Evolutionary conservation across 805 yeast genomes (phyloP).

Genomic region (Kodamaea sagamina): DNA sequence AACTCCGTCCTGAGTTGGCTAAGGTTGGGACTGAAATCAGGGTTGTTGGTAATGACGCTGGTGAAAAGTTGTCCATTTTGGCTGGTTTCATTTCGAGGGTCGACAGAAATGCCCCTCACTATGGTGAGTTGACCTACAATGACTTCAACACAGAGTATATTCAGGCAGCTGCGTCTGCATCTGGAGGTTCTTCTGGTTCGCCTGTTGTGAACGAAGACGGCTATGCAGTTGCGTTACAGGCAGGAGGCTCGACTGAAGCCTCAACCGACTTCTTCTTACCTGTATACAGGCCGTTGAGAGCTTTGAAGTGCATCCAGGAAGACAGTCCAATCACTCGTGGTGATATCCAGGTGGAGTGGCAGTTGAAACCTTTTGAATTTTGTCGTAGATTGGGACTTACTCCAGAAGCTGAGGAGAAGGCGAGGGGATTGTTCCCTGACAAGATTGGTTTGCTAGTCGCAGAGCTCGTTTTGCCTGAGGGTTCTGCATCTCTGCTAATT

Average conservation of each 20-base stretch:
- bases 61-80: constrained; percentile 85
- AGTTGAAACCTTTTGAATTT: constrained; percentile 82
- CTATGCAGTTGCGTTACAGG: constrained; percentile 85
- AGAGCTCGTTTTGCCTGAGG: constrained; percentile 76
- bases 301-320: constrained; percentile 70
- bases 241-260: constrained; percentile 90
- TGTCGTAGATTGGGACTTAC: constrained; percentile 86
- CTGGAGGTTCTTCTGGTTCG: constrained; percentile 95
- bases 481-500: constrained; percentile 73
- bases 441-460: constrained; percentile 83
- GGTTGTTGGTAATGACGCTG: constrained; percentile 96
- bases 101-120: constrained; percentile 93
- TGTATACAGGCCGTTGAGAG: constrained; percentile 77
- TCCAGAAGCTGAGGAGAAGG: constrained; percentile 66
- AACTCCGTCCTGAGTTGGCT: constrained; percentile 78
- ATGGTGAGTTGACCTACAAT: constrained; percentile 83
- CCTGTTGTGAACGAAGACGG: constrained; percentile 94
- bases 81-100: constrained; percentile 83
- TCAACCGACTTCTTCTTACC: constrained; percentile 94
- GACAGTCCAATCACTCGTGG: constrained; percentile 73
- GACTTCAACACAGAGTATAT: constrained; percentile 94
- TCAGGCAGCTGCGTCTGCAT: constrained; percentile 94
- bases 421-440: constrained; percentile 69
- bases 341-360: constrained; percentile 90
- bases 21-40: constrained; percentile 91